phyloP scores from a whole-genome alignment of 176 grass and related monocot species.

The Aegilops speltoides region DNA sequence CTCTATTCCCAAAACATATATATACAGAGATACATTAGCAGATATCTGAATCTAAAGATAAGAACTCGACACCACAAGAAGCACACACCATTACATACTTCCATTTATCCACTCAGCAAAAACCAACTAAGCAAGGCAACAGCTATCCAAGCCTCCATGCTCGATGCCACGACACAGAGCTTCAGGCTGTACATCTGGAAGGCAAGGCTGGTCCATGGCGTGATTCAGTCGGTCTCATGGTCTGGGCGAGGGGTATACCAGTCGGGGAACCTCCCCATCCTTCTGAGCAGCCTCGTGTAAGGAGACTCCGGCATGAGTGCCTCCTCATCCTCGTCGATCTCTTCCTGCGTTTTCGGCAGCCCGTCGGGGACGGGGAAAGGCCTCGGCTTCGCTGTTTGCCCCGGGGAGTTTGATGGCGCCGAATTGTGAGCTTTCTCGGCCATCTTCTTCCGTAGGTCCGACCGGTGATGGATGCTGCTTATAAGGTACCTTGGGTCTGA shows the following conservation, averaged over 20 bases:
- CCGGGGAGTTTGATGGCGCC: background rate
- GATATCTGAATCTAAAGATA: background rate
- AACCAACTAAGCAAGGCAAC: background rate
- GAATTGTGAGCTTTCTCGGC: slow-evolving; percentile 29
- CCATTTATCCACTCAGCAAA: background rate
- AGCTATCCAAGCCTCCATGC: background rate
- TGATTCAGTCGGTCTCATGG: slow-evolving; percentile 51
- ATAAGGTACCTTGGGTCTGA: slow-evolving; percentile 60
- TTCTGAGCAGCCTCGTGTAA: slow-evolving; percentile 70
- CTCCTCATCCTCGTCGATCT: slow-evolving; percentile 65
- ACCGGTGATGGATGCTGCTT: slow-evolving; percentile 45
- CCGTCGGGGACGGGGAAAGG: slow-evolving; percentile 72
- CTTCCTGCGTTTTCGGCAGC: slow-evolving; percentile 63
- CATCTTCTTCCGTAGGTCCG: slow-evolving; percentile 46
- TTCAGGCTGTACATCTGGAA: background rate
- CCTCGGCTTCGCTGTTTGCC: slow-evolving; percentile 15
- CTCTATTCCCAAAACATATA: background rate
- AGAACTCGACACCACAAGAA: background rate
- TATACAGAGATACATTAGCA: background rate
- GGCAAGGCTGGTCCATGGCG: background rate
- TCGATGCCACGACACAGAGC: background rate
- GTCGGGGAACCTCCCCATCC: slow-evolving; percentile 60
- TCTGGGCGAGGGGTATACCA: slow-evolving; percentile 74
- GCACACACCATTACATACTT: background rate
- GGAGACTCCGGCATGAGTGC: slow-evolving; percentile 65